Percentiles rank a stretch among this genome's conserved stretches.
Evolutionary conservation across 345 rosid genomes (phyloP).

Genomic region (Nasturtium officinale): DNA sequence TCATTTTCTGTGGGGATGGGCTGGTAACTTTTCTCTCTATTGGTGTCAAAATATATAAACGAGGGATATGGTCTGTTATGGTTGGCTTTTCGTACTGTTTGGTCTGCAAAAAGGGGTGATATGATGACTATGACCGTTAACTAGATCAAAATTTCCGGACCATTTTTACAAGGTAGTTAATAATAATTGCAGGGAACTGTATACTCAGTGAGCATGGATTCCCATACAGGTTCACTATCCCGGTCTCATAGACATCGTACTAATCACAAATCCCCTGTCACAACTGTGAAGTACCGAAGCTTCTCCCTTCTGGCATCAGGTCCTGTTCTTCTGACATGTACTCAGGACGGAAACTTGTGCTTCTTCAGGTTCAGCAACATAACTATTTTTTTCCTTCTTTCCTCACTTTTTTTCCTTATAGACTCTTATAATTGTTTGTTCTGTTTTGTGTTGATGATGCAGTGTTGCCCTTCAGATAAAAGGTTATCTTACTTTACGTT

Average conservation of each 20-base stretch:
- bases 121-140: neutral
- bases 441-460: conserved; percentile 39
- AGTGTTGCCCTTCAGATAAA: conserved; percentile 81
- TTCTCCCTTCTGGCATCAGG: conserved; percentile 88
- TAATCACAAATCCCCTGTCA: conserved; percentile 71
- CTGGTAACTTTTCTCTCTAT: conserved; percentile 51
- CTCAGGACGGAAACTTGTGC: conserved; percentile 83
- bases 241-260: conserved; percentile 77
- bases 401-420: neutral
- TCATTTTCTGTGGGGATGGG: conserved; percentile 91
- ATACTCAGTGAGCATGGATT: conserved; percentile 78
- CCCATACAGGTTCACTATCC: conserved; percentile 75
- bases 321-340: conserved; percentile 88
- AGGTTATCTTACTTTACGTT: conserved; percentile 84
- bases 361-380: conserved; percentile 72
- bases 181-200: conserved; percentile 66
- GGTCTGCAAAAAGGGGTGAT: neutral
- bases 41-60: neutral
- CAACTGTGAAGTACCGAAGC: conserved; percentile 89
- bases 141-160: neutral
- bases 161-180: neutral
- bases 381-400: neutral
- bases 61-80: conserved; percentile 2
- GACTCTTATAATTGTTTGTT: conserved; percentile 12
- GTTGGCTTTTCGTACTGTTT: neutral